Percentiles rank a stretch among this genome's conserved stretches.
Evolutionary conservation across 164 flowering plant species (phyloP).

Genomic region (Annona cherimola): DNA sequence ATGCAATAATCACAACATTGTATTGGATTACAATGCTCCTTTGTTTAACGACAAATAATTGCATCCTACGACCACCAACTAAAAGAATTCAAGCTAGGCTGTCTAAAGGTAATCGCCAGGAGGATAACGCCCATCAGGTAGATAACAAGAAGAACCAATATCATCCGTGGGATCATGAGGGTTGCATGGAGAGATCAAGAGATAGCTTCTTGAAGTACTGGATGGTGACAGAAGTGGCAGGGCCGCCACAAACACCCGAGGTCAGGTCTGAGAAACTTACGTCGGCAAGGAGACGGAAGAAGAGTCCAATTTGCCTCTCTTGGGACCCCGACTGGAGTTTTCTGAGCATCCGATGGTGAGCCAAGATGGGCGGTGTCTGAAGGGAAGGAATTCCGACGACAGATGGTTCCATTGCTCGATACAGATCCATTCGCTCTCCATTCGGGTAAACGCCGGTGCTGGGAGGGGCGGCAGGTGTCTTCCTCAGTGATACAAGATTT

Average conservation of each 20-base stretch:
- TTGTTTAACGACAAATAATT: no score
- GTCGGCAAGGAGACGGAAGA: conserved; percentile 4
- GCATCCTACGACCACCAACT: no score
- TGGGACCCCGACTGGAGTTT: background rate
- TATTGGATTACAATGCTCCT: no score
- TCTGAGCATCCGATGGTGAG: background rate
- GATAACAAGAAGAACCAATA: no score
- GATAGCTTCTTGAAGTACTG: no score
- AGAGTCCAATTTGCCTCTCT: background rate
- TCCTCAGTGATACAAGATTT: background rate
- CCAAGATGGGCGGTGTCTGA: background rate
- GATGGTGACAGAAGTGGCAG: background rate
- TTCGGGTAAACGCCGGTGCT: conserved; percentile 10
- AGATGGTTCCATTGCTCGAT: background rate
- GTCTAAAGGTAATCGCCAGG: no score
- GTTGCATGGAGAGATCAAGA: no score
- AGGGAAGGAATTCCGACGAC: background rate
- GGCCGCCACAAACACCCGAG: background rate
- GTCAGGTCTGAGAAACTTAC: conserved; percentile 4
- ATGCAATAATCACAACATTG: no score
- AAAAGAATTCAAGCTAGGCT: no score
- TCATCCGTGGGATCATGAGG: no score
- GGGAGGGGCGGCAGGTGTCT: background rate
- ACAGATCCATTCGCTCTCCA: background rate
- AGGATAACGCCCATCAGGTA: no score